Conservation (phyloP, 208 protist species). For the Strigomonas galati region DNA sequence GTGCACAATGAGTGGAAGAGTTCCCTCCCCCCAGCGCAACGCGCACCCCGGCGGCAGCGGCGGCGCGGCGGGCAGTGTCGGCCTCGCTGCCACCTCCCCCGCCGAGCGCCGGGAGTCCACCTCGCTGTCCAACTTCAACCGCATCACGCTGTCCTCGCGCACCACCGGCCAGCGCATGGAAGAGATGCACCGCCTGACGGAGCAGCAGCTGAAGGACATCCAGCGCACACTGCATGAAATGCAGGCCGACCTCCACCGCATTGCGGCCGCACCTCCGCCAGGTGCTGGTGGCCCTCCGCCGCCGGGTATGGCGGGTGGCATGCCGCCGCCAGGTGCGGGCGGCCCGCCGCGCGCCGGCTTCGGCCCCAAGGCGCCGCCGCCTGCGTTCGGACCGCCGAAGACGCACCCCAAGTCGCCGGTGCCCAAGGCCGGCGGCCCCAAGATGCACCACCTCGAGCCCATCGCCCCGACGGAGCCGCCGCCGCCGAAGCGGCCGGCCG, state of each 20-base stretch:
- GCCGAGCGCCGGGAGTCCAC: background rate
- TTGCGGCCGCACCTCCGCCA: slow-evolving; percentile 2
- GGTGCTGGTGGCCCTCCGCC: background rate
- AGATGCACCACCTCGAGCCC: slow-evolving; percentile 25
- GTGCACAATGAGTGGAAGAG: background rate
- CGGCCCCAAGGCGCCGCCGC: background rate
- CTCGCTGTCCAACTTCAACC: background rate
- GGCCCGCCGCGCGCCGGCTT: background rate
- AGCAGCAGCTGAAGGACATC: slow-evolving; percentile 40
- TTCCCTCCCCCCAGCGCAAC: background rate
- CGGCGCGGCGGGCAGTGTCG: slow-evolving; percentile 1
- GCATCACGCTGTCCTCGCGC: slow-evolving; percentile 3
- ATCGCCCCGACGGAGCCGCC: slow-evolving; percentile 11
- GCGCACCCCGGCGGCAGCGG: background rate
- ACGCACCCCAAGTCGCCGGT: background rate
- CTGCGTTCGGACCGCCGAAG: background rate
- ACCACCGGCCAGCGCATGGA: slow-evolving; percentile 18
- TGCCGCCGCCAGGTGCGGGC: too few species aligned
- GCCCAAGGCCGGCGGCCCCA: slow-evolving; percentile 18
- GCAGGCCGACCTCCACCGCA: slow-evolving; percentile 47
- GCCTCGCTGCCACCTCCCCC: too few species aligned
- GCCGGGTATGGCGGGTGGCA: too few species aligned
- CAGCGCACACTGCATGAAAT: slow-evolving; percentile 45
- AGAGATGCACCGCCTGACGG: slow-evolving; percentile 24
- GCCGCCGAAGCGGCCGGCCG: background rate